A percentile compares a stretch with the other conserved stretches of the same genome.
Conservation (phyloP, 495 filamentous ascomycete species). For the Chaetomium fimeti region DNA sequence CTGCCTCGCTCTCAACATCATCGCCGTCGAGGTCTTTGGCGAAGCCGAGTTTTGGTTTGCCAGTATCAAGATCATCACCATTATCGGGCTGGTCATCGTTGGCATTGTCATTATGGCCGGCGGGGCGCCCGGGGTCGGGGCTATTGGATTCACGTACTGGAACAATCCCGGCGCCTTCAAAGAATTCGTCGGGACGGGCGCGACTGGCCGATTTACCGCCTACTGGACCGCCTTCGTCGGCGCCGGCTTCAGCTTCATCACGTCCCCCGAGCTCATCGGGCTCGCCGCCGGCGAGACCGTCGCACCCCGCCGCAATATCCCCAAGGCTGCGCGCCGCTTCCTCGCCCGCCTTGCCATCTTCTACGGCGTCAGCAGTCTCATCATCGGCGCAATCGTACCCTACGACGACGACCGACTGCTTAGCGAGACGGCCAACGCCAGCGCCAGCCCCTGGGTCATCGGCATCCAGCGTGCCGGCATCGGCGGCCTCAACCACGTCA, state of each 20-base stretch:
- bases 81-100: conserved; percentile 66
- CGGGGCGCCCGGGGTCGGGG: conserved; percentile 57
- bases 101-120: conserved; percentile 71
- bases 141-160: conserved; percentile 68
- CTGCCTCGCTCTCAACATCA: conserved; percentile 46
- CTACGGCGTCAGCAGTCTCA: conserved; percentile 68
- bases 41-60: conserved; percentile 67
- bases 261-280: conserved; percentile 51
- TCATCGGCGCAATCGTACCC: conserved; percentile 66
- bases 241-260: conserved; percentile 52
- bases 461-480: conserved; percentile 49
- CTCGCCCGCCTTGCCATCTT: conserved; percentile 69
- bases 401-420: conserved; percentile 56
- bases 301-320: conserved; percentile 71
- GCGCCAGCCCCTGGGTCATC: conserved; percentile 59
- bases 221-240: conserved; percentile 49
- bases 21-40: conserved; percentile 56
- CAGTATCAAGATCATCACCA: conserved; percentile 67
- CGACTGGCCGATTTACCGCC: conserved; percentile 49
- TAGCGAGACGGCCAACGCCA: conserved; percentile 54
- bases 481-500: conserved; percentile 45
- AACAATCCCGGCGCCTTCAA: conserved; percentile 68
- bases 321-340: conserved; percentile 68
- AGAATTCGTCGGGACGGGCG: conserved; percentile 53
- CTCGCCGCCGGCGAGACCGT: conserved; percentile 76